Conservation (phyloP, 2,329 filamentous ascomycete species). For the Cladosporium colombiae region DNA sequence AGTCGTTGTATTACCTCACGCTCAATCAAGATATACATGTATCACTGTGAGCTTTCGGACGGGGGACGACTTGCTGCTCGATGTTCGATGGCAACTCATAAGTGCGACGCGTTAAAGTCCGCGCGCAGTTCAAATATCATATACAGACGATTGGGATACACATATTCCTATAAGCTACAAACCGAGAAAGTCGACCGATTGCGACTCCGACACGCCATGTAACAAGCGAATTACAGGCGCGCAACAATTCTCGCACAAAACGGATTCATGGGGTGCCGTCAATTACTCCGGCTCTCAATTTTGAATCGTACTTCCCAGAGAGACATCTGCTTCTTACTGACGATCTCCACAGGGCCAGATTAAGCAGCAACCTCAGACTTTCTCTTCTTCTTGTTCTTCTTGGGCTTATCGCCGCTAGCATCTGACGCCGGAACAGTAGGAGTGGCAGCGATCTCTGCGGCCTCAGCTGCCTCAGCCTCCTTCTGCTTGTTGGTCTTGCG, state of each 20-base stretch:
- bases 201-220: neutral
- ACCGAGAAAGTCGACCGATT: neutral
- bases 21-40: neutral
- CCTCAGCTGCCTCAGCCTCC: slow-evolving; percentile 23
- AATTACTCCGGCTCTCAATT: neutral
- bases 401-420: slow-evolving; percentile 20
- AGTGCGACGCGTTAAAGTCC: neutral
- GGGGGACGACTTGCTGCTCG: neutral
- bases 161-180: neutral
- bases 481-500: slow-evolving; percentile 36
- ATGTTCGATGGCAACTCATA: neutral
- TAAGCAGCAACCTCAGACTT: slow-evolving; percentile 33
- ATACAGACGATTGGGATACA: neutral
- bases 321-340: slow-evolving; percentile 1
- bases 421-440: slow-evolving; percentile 16
- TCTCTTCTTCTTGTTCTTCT: slow-evolving; percentile 38
- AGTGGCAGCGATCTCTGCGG: slow-evolving; percentile 20
- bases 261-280: neutral
- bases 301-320: neutral
- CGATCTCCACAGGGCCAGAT: neutral
- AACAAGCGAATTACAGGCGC: neutral
- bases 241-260: neutral
- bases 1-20: neutral
- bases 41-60: neutral
- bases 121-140: neutral